Evolutionary conservation across 139 green algal genomes (phyloP), one percentile per base, ranked within the genome.

Genomic region (Tetraselmis chui): DNA sequence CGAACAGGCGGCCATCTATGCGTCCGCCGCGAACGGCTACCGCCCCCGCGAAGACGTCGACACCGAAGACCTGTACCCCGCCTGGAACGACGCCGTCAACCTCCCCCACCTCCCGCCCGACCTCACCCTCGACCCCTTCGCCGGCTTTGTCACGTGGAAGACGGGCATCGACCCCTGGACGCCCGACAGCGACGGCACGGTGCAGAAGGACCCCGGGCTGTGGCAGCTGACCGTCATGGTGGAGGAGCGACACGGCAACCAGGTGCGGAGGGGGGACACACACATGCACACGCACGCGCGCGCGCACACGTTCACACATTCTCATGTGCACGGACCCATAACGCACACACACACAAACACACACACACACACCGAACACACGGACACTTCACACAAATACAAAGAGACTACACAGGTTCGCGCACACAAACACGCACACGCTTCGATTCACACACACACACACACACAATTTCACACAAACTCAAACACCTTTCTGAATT

Each of bases 101-200:
- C 29, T 77, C 26, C 59, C 83, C 18, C 59, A 75, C 83, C 5
- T n/a, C 28, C 83, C 83, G 1, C 75, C 78, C n/a, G 24, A 86
- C 59, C 28, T 86, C 23, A 30, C 75, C 2, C 84, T 86, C 22
- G 79, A 86, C 77, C 25, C 30, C n/a, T 76, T 75, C 22, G 31
- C 58, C 5, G 83, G 83, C 1, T 45, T 86, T 79, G 83, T 86
- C 78, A 79, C 67, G 27, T 86, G 83, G 83, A 26, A 80, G 78
- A 86, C 83, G n/a, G 83, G 83, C 27, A 23, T 59, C 30, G 59
- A 75, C 59, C 83, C 83, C 28, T 27, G 28, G 24, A 79, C 76
- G 1, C 28, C 76, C 26, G 28, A 45, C 76, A 76, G 28, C 28
- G 78, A 82, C 45, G 45, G 45, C 45, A 67, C 45, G 45, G 11